A percentile compares a stretch with the other conserved stretches of the same genome.
Evolutionary conservation across 495 filamentous ascomycete species (phyloP).

Genomic region (Neohortaea acidophila): DNA sequence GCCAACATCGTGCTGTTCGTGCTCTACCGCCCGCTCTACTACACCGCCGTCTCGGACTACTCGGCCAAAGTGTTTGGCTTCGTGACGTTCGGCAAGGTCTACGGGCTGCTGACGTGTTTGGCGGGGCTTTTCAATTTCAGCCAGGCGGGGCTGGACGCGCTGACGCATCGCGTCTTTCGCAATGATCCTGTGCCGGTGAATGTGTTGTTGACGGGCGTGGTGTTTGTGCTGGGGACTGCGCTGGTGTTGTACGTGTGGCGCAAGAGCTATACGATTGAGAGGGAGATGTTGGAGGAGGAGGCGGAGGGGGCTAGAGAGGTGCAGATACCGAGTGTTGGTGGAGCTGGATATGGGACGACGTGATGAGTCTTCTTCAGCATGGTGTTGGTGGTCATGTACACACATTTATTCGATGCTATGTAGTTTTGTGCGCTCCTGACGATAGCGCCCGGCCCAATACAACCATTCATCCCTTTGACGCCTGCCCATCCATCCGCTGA

Average conservation of each 20-base stretch:
- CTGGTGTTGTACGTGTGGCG: constrained; percentile 26
- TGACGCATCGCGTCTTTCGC: constrained; percentile 57
- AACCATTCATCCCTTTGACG: no score
- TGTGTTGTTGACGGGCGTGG: constrained; percentile 43
- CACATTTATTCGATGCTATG: no score
- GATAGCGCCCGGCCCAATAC: no score
- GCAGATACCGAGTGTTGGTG: constrained; percentile 23
- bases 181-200: constrained; percentile 72
- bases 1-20: constrained; percentile 69
- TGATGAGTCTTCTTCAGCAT: no score
- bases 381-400: no score
- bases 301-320: constrained; percentile 25
- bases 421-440: no score
- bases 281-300: constrained; percentile 25
- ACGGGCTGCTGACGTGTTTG: constrained; percentile 84
- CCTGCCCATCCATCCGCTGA: no score
- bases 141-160: constrained; percentile 65
- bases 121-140: constrained; percentile 77
- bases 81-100: constrained; percentile 85
- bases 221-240: constrained; percentile 32
- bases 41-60: constrained; percentile 72
- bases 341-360: background rate
- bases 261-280: constrained; percentile 22
- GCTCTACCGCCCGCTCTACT: constrained; percentile 59
- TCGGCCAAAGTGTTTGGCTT: constrained; percentile 93